Evolutionary conservation across 495 filamentous ascomycete species (phyloP).

Genomic region (Penicillium robsamsonii): DNA sequence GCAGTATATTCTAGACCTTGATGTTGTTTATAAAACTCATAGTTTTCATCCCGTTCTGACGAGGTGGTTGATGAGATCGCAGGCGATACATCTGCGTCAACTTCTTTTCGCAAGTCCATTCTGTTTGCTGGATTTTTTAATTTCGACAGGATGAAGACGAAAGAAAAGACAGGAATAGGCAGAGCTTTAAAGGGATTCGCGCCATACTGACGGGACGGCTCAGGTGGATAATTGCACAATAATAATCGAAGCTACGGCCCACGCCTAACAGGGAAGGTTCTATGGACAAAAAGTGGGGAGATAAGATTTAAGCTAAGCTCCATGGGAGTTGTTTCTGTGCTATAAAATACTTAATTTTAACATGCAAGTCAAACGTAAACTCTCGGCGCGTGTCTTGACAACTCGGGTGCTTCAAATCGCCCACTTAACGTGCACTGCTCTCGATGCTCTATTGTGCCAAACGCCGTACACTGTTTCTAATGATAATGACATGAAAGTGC

Average conservation of each 20-base stretch:
- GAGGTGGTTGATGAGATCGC: slow-evolving; percentile 9
- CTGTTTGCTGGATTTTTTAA: background rate
- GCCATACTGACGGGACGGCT: background rate
- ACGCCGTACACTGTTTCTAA: background rate
- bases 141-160: background rate
- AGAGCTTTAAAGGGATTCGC: slow-evolving; percentile 1
- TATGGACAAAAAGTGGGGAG: background rate
- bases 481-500: background rate
- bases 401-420: background rate
- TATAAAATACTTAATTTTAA: background rate
- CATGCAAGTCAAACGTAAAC: background rate
- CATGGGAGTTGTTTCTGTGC: background rate
- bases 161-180: background rate
- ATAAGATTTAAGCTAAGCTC: background rate
- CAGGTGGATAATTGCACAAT: slow-evolving; percentile 5
- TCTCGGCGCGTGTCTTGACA: background rate
- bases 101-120: slow-evolving; percentile 13
- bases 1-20: slow-evolving; percentile 38
- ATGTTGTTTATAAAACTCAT: slow-evolving; percentile 25
- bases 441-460: background rate
- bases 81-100: slow-evolving; percentile 15
- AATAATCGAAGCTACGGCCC: background rate
- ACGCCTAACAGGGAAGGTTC: slow-evolving; percentile 2
- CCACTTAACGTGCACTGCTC: background rate
- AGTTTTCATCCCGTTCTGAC: slow-evolving; percentile 26